Percentiles rank a stretch among this genome's conserved stretches.
Conservation (phyloP, 495 filamentous ascomycete species). For the Lophiotrema nucula region DNA sequence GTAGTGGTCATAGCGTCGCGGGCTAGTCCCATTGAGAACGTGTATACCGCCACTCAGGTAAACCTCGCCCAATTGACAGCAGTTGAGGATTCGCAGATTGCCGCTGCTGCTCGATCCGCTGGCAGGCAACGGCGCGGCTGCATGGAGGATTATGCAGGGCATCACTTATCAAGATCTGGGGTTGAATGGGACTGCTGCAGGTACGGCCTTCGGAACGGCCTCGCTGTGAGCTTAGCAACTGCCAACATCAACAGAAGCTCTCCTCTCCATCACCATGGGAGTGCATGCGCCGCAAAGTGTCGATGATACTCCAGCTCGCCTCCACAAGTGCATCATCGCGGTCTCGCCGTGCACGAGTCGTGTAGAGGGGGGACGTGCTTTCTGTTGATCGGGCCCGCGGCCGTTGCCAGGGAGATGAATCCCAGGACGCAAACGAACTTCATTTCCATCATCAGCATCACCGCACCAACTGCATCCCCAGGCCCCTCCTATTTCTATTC, state of each 20-base stretch:
- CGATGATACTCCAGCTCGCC: not conserved
- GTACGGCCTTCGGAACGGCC: not conserved
- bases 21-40: too few relatives aligned
- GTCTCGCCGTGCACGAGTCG: slow-evolving; percentile 7
- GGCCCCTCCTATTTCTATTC: slow-evolving; percentile 14
- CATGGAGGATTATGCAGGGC: slow-evolving; percentile 16
- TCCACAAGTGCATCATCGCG: not conserved
- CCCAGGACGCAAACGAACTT: not conserved
- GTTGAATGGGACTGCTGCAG: slow-evolving; percentile 16
- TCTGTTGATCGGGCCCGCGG: slow-evolving; percentile 4
- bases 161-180: not conserved
- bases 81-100: not conserved
- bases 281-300: not conserved
- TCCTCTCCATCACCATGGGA: not conserved
- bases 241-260: not conserved
- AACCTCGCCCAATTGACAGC: not conserved
- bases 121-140: not conserved
- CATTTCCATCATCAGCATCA: not conserved
- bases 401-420: slow-evolving; percentile 8
- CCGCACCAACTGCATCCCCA: slow-evolving; percentile 2
- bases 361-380: slow-evolving; percentile 1
- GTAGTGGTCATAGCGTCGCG: too few relatives aligned
- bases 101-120: not conserved
- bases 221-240: not conserved
- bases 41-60: not conserved